Percentiles rank a stretch among this genome's conserved stretches.
These are phyloP conservation scores for Aspergillus bridgeri DNA, from an alignment of 495 filamentous ascomycete genomes.

Conservation along the genomic window DNA sequence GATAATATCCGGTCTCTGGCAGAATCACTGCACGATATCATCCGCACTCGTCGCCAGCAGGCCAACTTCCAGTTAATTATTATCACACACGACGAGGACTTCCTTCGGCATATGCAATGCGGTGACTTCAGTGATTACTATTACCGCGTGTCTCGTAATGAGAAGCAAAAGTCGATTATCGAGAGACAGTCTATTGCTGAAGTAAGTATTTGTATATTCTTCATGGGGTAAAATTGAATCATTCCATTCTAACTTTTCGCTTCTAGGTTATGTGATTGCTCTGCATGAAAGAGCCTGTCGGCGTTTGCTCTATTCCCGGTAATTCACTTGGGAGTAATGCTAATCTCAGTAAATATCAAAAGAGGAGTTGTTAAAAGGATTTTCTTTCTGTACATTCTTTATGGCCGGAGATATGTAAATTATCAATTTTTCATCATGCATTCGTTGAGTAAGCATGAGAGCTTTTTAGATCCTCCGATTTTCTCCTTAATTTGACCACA, in stretches of 20 bases:
- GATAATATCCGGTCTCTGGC: slow-evolving; percentile 93
- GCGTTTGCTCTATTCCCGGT: background rate
- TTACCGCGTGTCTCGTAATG: slow-evolving; percentile 77
- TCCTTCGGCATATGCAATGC: slow-evolving; percentile 87
- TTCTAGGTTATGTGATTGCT: background rate
- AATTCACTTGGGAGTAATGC: background rate
- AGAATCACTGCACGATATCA: slow-evolving; percentile 80
- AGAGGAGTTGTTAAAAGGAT: background rate
- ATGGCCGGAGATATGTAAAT: background rate
- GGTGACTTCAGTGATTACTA: slow-evolving; percentile 93
- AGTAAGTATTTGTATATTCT: slow-evolving; percentile 30
- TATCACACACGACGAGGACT: slow-evolving; percentile 99
- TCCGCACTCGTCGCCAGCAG: slow-evolving; percentile 77
- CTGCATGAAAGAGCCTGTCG: background rate
- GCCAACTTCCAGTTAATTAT: slow-evolving; percentile 96
- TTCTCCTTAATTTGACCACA: background rate
- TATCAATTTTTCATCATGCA: no score
- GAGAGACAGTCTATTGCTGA: slow-evolving; percentile 64
- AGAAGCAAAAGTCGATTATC: slow-evolving; percentile 84
- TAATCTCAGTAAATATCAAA: background rate
- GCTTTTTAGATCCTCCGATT: no score
- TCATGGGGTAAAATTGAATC: background rate
- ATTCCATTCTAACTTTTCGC: background rate
- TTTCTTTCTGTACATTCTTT: background rate
- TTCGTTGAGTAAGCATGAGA: no score